A percentile compares a stretch with the other conserved stretches of the same genome.
Conservation (phyloP, 352 stramenopile genomes). For the Aphanomyces cochlioides region DNA sequence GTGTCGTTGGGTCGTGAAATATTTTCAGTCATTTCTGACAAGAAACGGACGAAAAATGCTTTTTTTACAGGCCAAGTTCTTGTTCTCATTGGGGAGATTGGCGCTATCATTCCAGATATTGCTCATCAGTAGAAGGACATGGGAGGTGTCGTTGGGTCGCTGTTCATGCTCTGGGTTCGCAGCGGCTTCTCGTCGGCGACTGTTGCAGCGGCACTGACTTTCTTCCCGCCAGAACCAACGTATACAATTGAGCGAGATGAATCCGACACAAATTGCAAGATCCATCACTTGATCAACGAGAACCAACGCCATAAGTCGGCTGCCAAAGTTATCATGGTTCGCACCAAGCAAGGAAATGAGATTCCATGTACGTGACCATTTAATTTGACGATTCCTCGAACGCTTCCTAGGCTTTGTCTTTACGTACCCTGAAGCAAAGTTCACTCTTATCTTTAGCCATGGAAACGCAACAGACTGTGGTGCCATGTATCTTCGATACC, state of each 20-base stretch:
- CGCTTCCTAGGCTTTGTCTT: slow-evolving; percentile 35
- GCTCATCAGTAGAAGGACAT: neutral
- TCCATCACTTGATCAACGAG: slow-evolving; percentile 21
- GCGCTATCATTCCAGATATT: no score
- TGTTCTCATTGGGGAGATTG: no score
- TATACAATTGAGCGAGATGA: slow-evolving; percentile 29
- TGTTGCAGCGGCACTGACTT: slow-evolving; percentile 34
- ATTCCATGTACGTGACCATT: slow-evolving; percentile 14
- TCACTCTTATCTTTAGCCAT: slow-evolving; percentile 34
- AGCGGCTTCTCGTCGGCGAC: slow-evolving; percentile 32
- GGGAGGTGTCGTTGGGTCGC: slow-evolving; percentile 29
- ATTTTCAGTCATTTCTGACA: no score
- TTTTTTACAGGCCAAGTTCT: no score
- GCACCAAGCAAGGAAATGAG: slow-evolving; percentile 5
- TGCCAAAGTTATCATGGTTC: slow-evolving; percentile 3
- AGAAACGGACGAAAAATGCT: no score
- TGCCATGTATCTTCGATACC: slow-evolving; percentile 34
- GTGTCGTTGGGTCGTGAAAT: no score
- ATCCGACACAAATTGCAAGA: neutral
- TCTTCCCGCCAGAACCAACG: slow-evolving; percentile 33
- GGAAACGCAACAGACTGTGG: slow-evolving; percentile 38
- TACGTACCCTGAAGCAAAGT: slow-evolving; percentile 21
- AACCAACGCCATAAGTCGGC: slow-evolving; percentile 7
- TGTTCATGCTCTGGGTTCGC: slow-evolving; percentile 33
- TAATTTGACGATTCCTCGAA: neutral